phyloP scores from a whole-genome alignment of 1,284 basidiomycete genomes.

The Phellinidium pouzarii region DNA sequence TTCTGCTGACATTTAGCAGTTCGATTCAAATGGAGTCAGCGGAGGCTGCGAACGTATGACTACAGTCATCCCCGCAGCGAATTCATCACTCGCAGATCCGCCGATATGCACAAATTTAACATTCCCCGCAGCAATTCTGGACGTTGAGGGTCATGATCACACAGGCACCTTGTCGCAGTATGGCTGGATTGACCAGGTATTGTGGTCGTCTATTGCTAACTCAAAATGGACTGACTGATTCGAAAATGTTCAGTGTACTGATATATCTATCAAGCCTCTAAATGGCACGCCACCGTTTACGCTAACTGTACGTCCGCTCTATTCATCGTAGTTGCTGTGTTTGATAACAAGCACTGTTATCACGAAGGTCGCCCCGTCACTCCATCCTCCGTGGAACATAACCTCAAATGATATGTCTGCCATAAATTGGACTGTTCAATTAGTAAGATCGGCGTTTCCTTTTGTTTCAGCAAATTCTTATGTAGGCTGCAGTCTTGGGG shows the following conservation, averaged over 20 bases:
- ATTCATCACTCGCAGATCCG: conserved; percentile 27
- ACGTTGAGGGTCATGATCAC: conserved; percentile 37
- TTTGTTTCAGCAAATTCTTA: not conserved
- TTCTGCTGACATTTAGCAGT: conserved; percentile 28
- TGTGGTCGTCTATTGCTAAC: not conserved
- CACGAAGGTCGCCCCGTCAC: conserved; percentile 45
- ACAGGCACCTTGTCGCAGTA: conserved; percentile 46
- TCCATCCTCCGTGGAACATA: conserved; percentile 54
- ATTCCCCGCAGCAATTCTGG: conserved; percentile 37
- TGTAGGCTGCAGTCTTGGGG: conserved; percentile 37
- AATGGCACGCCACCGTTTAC: conserved; percentile 56
- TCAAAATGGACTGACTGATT: not conserved
- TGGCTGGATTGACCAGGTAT: conserved; percentile 49
- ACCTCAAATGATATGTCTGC: conserved; percentile 35
- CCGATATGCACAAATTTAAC: conserved; percentile 43
- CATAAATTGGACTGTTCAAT: conserved; percentile 51
- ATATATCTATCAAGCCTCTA: conserved; percentile 43
- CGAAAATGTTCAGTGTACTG: conserved; percentile 38
- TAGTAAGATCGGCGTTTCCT: conserved; percentile 27
- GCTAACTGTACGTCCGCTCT: conserved; percentile 37
- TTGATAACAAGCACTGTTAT: not conserved
- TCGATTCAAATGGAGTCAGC: conserved; percentile 46
- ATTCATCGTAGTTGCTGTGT: not conserved
- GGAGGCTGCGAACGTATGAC: conserved; percentile 56
- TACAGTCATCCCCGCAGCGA: conserved; percentile 39